Conservation (phyloP, 148 eudicot species). For the Tetragonia tetragonoides region DNA sequence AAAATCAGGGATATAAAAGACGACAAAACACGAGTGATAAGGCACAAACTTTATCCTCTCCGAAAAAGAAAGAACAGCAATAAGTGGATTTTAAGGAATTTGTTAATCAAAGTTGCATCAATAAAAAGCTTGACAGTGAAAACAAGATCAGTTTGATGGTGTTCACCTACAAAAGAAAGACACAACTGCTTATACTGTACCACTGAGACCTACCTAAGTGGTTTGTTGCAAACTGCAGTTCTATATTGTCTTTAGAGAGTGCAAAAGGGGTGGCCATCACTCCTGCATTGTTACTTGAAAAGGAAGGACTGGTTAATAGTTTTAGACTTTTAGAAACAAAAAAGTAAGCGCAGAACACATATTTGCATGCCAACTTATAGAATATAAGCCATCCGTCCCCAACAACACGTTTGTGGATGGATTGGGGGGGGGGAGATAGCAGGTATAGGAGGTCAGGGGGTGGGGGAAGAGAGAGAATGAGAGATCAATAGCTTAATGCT, state of each 20-base stretch:
- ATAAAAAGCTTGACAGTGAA: too few relatives aligned
- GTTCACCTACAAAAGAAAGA: not conserved
- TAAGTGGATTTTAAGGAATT: not conserved
- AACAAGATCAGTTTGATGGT: not conserved
- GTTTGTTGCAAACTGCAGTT: conserved; percentile 87
- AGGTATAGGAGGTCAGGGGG: not conserved
- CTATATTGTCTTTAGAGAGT: conserved; percentile 80
- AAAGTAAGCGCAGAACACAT: too few relatives aligned
- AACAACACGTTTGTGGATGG: too few relatives aligned
- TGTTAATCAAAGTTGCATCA: not conserved
- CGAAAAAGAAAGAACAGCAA: not conserved
- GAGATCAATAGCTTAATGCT: not conserved
- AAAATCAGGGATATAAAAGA: not conserved
- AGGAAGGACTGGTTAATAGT: too few relatives aligned
- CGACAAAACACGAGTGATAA: not conserved
- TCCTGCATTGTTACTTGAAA: conserved; percentile 82
- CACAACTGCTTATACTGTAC: not conserved
- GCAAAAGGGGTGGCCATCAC: conserved; percentile 81
- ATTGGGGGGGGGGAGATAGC: too few relatives aligned
- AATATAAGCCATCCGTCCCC: too few relatives aligned
- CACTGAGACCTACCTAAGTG: conserved; percentile 49
- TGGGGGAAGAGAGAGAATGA: not conserved
- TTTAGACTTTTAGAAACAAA: too few relatives aligned
- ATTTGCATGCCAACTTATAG: too few relatives aligned
- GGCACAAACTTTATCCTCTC: not conserved